A percentile compares a stretch with the other conserved stretches of the same genome.
phyloP scores from a whole-genome alignment of 331 rosid species.

The Prunus yedoensis region DNA sequence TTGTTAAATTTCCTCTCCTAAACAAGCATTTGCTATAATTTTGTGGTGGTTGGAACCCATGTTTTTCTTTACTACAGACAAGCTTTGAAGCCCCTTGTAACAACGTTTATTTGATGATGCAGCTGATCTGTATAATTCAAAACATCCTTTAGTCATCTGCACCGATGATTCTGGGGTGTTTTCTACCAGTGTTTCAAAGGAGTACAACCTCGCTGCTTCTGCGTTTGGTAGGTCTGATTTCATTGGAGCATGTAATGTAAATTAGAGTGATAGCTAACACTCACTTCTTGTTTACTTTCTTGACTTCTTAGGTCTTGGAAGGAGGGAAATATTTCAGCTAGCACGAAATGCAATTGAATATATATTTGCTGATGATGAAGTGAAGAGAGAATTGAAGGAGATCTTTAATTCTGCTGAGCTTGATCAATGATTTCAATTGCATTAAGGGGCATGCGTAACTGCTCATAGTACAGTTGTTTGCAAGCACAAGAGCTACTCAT shows the following conservation, averaged over 20 bases:
- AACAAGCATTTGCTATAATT: not conserved
- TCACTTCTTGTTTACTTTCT: conserved; percentile 16
- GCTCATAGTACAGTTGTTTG: conserved; percentile 16
- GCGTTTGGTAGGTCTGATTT: conserved; percentile 57
- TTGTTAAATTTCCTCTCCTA: not conserved
- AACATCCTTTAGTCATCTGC: conserved; percentile 77
- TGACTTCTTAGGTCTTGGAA: conserved; percentile 60
- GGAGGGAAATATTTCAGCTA: conserved; percentile 65
- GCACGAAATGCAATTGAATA: conserved; percentile 63
- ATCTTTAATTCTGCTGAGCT: conserved; percentile 44
- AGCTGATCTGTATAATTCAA: conserved; percentile 59
- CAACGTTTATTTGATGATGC: conserved; percentile 39
- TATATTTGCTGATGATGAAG: conserved; percentile 63
- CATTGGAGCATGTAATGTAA: conserved; percentile 8
- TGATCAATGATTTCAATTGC: conserved; percentile 21
- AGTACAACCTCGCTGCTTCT: conserved; percentile 67
- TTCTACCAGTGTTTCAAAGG: conserved; percentile 69
- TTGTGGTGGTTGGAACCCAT: not conserved
- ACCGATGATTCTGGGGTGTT: conserved; percentile 92
- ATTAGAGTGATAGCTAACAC: conserved; percentile 10
- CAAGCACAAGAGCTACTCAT: conserved; percentile 13
- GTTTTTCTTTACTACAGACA: conserved; percentile 7
- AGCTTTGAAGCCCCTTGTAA: conserved; percentile 8
- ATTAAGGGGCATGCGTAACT: conserved; percentile 5
- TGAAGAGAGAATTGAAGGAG: conserved; percentile 54